A percentile compares a stretch with the other conserved stretches of the same genome.
These are phyloP conservation scores for Coniochaeta sp. DNA, from an alignment of 2,329 filamentous ascomycete genomes.

Conservation along the genomic window DNA sequence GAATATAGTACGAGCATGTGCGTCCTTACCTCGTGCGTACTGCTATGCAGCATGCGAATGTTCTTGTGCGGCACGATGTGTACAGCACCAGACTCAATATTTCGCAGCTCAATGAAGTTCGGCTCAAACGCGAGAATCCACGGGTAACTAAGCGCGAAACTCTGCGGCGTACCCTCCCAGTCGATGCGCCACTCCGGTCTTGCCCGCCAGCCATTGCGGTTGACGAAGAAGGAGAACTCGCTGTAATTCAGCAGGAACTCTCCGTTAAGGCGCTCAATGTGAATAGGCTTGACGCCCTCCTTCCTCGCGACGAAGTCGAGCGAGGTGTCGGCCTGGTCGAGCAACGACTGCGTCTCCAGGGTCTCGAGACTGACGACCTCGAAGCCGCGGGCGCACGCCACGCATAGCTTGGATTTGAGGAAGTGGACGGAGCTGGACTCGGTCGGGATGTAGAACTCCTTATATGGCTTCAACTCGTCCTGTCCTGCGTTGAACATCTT, in stretches of 20 bases:
- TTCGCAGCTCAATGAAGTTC: conserved; percentile 93
- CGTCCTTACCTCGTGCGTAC: conserved; percentile 78
- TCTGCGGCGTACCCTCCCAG: conserved; percentile 90
- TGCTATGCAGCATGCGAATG: conserved; percentile 95
- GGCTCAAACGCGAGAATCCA: conserved; percentile 97
- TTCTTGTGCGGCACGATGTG: conserved; percentile 96
- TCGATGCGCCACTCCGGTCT: conserved; percentile 94
- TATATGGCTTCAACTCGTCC: conserved; percentile 93
- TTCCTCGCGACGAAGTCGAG: conserved; percentile 94
- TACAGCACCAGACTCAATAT: conserved; percentile 90
- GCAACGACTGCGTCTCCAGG: conserved; percentile 92
- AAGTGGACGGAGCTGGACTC: conserved; percentile 99
- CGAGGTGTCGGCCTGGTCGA: conserved; percentile 96
- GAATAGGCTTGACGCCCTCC: conserved; percentile 89
- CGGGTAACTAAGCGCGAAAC: conserved; percentile 90
- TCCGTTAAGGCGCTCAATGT: conserved; percentile 93
- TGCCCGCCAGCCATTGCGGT: conserved; percentile 95
- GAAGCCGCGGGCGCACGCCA: conserved; percentile 91
- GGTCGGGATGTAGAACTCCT: conserved; percentile 98
- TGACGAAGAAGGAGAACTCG: conserved; percentile 98
- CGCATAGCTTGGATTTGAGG: conserved; percentile 91
- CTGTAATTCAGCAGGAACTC: conserved; percentile 98
- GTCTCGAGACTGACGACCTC: conserved; percentile 96
- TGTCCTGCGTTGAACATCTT: conserved; percentile 93
- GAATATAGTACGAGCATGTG: conserved; percentile 7